Evolutionary conservation across 2,329 filamentous ascomycete genomes (phyloP).

Genomic region (Claviceps cyperi): DNA sequence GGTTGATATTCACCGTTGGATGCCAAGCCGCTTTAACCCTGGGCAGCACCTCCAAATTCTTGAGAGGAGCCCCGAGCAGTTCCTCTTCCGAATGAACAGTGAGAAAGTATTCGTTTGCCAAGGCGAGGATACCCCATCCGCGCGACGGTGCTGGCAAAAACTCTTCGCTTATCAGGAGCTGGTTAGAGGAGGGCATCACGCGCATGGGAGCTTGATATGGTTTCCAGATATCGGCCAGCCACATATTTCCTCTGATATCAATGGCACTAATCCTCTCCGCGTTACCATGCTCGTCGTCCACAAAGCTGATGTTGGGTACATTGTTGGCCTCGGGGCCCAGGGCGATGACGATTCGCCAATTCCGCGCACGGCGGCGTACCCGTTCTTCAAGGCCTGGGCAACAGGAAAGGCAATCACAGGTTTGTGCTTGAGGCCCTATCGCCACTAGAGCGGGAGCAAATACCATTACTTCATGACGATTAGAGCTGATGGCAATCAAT

Average conservation of each 20-base stretch:
- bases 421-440: background rate
- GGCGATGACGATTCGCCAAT: conserved; percentile 35
- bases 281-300: conserved; percentile 28
- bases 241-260: conserved; percentile 34
- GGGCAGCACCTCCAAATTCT: conserved; percentile 9
- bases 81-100: conserved; percentile 19
- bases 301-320: conserved; percentile 38
- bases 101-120: conserved; percentile 30
- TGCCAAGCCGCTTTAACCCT: conserved; percentile 4
- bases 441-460: conserved; percentile 32
- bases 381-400: conserved; percentile 13
- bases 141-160: conserved; percentile 14
- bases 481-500: conserved; percentile 74
- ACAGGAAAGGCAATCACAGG: conserved; percentile 5
- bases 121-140: conserved; percentile 35
- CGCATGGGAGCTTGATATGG: conserved; percentile 13
- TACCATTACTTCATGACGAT: conserved; percentile 42
- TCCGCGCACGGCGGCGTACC: conserved; percentile 27
- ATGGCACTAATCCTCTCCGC: conserved; percentile 36
- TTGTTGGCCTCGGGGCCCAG: conserved; percentile 28
- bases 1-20: conserved; percentile 14
- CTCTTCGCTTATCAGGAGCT: conserved; percentile 16
- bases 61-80: conserved; percentile 17
- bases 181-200: conserved; percentile 9
- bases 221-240: conserved; percentile 40